Conservation (phyloP, 2,329 filamentous ascomycete species). For the Huntiella moniliformis region DNA sequence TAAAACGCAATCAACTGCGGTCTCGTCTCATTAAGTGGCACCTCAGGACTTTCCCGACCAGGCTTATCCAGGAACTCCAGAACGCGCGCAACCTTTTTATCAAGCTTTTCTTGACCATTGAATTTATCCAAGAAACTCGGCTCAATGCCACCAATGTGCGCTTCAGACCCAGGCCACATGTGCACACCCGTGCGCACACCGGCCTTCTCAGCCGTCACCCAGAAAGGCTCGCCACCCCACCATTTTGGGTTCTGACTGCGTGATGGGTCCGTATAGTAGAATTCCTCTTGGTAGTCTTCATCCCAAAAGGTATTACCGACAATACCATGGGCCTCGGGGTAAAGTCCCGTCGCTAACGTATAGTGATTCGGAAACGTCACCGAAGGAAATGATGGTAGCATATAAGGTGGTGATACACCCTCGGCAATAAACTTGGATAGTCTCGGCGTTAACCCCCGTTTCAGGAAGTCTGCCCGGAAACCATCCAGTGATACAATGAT, state of each 20-base stretch:
- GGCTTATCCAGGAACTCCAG: constrained; percentile 72
- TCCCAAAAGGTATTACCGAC: constrained; percentile 96
- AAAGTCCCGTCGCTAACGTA: constrained; percentile 76
- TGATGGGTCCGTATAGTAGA: constrained; percentile 65
- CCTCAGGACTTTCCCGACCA: constrained; percentile 40
- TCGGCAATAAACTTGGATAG: constrained; percentile 60
- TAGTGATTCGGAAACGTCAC: constrained; percentile 97
- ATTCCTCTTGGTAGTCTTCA: constrained; percentile 53
- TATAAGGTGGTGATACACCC: constrained; percentile 78
- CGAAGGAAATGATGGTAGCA: constrained; percentile 86
- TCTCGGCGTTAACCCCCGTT: constrained; percentile 64
- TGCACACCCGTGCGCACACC: constrained; percentile 68
- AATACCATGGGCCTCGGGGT: constrained; percentile 82
- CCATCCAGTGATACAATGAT: constrained; percentile 88
- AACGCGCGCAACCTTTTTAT: constrained; percentile 60
- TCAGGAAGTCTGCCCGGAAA: constrained; percentile 84
- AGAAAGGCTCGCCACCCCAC: constrained; percentile 90
- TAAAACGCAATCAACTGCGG: constrained; percentile 90
- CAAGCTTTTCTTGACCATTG: constrained; percentile 56
- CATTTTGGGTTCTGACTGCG: constrained; percentile 70
- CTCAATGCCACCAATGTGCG: constrained; percentile 55
- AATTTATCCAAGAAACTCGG: constrained; percentile 71
- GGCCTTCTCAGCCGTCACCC: constrained; percentile 77
- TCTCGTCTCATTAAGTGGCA: constrained; percentile 31
- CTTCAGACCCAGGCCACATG: constrained; percentile 98